Evolutionary conservation across 2,329 filamentous ascomycete species (phyloP).

Genomic region (Rachicladosporium sp.): DNA sequence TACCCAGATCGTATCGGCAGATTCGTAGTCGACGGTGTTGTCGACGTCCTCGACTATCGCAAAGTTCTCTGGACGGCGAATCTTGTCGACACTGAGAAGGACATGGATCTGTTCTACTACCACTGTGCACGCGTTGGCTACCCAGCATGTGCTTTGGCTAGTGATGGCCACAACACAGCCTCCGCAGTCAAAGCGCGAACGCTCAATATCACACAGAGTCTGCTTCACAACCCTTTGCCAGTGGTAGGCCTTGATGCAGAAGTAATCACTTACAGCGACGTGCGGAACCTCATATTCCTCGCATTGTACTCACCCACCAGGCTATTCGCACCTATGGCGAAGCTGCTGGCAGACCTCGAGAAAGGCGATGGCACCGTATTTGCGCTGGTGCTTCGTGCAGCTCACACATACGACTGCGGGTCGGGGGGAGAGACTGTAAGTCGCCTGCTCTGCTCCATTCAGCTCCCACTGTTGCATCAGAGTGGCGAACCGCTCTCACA

Average conservation of each 20-base stretch:
- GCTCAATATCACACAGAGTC: slow-evolving; percentile 21
- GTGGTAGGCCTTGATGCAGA: slow-evolving; percentile 23
- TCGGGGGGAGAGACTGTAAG: not conserved
- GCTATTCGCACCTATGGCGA: slow-evolving; percentile 24
- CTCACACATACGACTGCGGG: slow-evolving; percentile 2
- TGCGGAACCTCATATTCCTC: slow-evolving; percentile 25
- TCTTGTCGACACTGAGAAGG: slow-evolving; percentile 33
- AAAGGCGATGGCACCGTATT: slow-evolving; percentile 19
- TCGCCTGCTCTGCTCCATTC: not conserved
- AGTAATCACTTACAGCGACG: slow-evolving; percentile 30
- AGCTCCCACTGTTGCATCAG: not conserved
- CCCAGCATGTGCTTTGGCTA: slow-evolving; percentile 26
- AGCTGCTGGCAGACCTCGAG: slow-evolving; percentile 25
- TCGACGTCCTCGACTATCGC: slow-evolving; percentile 28
- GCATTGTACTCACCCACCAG: slow-evolving; percentile 25
- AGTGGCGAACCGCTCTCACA: not conserved
- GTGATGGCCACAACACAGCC: slow-evolving; percentile 16
- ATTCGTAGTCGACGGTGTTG: slow-evolving; percentile 36
- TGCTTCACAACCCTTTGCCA: slow-evolving; percentile 30
- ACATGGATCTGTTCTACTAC: slow-evolving; percentile 31
- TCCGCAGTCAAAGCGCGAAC: slow-evolving; percentile 25
- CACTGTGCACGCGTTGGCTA: slow-evolving; percentile 32
- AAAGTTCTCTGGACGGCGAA: slow-evolving; percentile 27
- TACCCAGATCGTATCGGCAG: slow-evolving; percentile 26
- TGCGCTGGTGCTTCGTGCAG: slow-evolving; percentile 13